These are phyloP conservation scores for Nannochloropsis gaditana DNA, from an alignment of 108 stramenopile genomes.

Conservation along the genomic window DNA sequence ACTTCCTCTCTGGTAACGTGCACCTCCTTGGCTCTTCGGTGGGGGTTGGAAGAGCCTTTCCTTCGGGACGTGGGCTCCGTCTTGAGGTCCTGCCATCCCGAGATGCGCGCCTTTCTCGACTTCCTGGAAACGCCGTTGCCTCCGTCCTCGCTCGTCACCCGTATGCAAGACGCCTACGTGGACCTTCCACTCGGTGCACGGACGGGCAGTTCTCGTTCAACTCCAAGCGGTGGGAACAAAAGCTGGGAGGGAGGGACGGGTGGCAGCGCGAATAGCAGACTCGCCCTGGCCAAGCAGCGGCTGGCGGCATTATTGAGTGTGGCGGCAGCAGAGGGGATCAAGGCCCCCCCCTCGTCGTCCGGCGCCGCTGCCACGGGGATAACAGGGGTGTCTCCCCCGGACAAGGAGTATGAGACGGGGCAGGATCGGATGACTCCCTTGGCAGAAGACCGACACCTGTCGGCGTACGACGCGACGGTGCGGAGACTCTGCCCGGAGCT, in stretches of 20 bases:
- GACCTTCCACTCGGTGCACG: background rate
- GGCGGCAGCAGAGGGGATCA: background rate
- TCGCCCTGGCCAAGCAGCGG: background rate
- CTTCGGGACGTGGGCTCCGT: background rate
- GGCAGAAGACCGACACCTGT: background rate
- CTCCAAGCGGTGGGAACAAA: background rate
- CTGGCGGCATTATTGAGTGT: constrained; percentile 6
- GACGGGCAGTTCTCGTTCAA: background rate
- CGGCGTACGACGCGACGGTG: too few relatives aligned
- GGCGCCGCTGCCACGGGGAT: background rate
- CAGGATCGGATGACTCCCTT: background rate
- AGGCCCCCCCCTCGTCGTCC: background rate
- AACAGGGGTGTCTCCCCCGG: background rate
- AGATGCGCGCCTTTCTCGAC: background rate
- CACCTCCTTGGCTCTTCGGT: background rate
- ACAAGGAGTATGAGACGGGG: background rate
- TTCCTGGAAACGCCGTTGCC: background rate
- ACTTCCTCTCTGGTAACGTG: background rate
- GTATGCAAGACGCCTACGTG: background rate
- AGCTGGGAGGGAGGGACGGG: background rate
- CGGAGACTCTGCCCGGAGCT: background rate
- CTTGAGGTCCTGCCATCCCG: background rate
- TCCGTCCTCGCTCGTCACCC: background rate
- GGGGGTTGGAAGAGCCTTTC: background rate
- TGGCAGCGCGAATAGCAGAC: background rate